Evolutionary conservation across 2,329 filamentous ascomycete genomes (phyloP).

Genomic region (Phialophora verrucosa): DNA sequence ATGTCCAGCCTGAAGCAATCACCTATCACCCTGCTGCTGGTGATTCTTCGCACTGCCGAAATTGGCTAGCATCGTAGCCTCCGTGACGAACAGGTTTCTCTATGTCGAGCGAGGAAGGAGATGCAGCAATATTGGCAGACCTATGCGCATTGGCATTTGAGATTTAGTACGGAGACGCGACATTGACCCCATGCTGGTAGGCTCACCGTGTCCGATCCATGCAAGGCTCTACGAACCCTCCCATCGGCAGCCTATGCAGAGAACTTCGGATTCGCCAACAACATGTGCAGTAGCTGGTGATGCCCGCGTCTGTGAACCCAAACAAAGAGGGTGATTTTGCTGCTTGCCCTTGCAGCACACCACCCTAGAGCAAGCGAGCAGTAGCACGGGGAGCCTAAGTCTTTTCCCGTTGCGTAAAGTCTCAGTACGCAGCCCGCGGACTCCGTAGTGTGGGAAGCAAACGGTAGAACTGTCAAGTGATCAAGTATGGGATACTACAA

Average conservation of each 20-base stretch:
- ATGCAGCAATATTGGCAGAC: neutral
- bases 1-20: neutral
- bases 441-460: neutral
- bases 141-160: neutral
- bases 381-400: neutral
- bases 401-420: neutral
- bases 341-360: neutral
- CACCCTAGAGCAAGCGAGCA: neutral
- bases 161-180: neutral
- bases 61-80: neutral
- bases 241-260: neutral
- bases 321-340: neutral
- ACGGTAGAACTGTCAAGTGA: neutral
- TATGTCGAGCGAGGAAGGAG: neutral
- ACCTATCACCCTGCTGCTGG: neutral
- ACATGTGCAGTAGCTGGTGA: neutral
- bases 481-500: neutral
- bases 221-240: neutral
- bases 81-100: too few species aligned
- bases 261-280: neutral
- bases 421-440: too few species aligned
- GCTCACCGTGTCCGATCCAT: neutral
- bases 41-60: neutral
- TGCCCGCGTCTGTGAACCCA: neutral
- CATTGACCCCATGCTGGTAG: neutral